Conservation (phyloP, 2,329 filamentous ascomycete genomes). For the Phaeoacremonium minimum region DNA sequence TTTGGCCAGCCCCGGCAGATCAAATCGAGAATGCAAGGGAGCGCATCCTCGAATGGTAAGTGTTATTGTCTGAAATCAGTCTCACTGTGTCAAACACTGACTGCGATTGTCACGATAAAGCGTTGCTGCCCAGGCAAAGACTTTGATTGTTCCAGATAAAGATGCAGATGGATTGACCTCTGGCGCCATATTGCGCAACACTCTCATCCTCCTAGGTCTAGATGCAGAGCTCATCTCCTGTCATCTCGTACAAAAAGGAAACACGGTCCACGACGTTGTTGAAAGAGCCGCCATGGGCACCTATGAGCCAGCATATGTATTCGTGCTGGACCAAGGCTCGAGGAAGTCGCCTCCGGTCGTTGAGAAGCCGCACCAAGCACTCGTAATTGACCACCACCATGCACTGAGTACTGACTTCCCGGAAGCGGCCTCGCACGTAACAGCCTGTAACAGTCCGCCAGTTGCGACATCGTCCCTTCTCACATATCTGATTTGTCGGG, state of each 20-base stretch:
- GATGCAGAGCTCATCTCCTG: constrained; percentile 45
- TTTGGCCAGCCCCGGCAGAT: constrained; percentile 57
- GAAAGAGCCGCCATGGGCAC: constrained; percentile 48
- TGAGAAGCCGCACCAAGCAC: constrained; percentile 38
- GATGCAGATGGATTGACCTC: constrained; percentile 64
- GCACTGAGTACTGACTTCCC: constrained; percentile 53
- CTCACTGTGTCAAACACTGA: too few relatives aligned
- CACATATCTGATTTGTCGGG: constrained; percentile 58
- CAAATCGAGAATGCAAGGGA: constrained; percentile 51
- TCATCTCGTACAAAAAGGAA: constrained; percentile 57
- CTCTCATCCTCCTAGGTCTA: constrained; percentile 55
- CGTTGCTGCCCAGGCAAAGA: constrained; percentile 42
- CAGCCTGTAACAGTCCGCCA: constrained; percentile 59
- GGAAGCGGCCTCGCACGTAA: constrained; percentile 46
- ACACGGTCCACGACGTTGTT: constrained; percentile 48
- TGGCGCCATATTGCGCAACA: constrained; percentile 58
- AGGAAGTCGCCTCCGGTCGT: constrained; percentile 49
- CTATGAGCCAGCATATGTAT: constrained; percentile 50
- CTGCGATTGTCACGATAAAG: too few relatives aligned
- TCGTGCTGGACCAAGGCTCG: constrained; percentile 64
- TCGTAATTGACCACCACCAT: constrained; percentile 65
- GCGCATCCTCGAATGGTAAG: constrained; percentile 56
- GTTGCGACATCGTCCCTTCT: constrained; percentile 62
- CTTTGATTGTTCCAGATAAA: constrained; percentile 63
- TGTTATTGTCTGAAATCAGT: constrained; percentile 7